These are phyloP conservation scores for Apostasia shenzhenica DNA, from an alignment of 106 monocot species.

Conservation along the genomic window DNA sequence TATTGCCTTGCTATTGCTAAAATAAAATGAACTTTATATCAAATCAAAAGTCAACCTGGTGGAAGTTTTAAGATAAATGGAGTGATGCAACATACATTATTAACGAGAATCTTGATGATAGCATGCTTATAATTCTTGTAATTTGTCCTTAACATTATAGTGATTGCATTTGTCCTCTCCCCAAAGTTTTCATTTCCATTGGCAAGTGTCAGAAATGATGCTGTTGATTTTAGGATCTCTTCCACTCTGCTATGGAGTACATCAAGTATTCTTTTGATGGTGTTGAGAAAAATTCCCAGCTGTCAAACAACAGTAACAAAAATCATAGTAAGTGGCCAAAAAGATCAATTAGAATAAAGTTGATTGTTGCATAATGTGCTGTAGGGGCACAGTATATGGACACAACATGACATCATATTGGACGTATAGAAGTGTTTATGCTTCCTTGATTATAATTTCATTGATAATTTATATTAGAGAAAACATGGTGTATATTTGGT, in stretches of 20 bases:
- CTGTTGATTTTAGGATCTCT: slow-evolving; percentile 59
- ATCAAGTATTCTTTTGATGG: slow-evolving; percentile 78
- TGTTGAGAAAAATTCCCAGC: slow-evolving; percentile 84
- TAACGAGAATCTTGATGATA: slow-evolving; percentile 71
- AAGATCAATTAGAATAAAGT: no score
- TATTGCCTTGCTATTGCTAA: no score
- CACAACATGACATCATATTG: no score
- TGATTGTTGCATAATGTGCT: no score
- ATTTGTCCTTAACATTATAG: slow-evolving; percentile 66
- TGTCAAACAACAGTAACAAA: slow-evolving; percentile 23
- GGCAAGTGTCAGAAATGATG: slow-evolving; percentile 30
- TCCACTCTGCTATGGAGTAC: slow-evolving; percentile 60
- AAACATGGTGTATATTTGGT: no score
- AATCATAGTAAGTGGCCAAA: not conserved
- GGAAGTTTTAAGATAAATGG: not conserved
- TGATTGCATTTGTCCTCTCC: slow-evolving; percentile 74
- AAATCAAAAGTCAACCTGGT: no score
- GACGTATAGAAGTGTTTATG: no score
- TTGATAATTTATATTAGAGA: no score
- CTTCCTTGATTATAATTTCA: no score
- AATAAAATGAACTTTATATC: no score
- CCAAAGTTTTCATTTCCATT: slow-evolving; percentile 49
- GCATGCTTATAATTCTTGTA: slow-evolving; percentile 88
- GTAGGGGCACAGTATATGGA: no score
- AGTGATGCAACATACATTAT: slow-evolving; percentile 48